Base-by-base conservation (phyloP, 78 protist genomes). In the Dictyostelium purpureum region DNA sequence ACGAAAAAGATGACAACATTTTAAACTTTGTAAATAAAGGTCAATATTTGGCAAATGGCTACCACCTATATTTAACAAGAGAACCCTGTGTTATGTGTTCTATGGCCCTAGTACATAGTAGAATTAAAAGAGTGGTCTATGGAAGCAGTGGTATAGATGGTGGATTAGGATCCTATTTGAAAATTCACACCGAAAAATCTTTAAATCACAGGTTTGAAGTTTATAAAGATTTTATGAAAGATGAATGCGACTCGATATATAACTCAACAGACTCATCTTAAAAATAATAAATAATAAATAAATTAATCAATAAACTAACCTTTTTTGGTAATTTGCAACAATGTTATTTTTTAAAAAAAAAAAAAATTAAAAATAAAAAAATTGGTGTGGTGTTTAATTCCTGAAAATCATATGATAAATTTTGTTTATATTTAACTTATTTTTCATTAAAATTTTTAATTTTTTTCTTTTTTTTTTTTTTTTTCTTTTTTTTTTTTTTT, bases 141-240 rank as follows among this genome's bases (percentile, higher is more conserved):
- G 91, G 91, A 1, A 10, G 54, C 4, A 31, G 19, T 24, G 28
- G 47, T 14, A 69, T 37, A 5, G 91, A 43, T 31, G 91, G 91
- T 57, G 91, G 91, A 0, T 45, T 85, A 6, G 91, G 91, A 5
- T 26, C 74, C 0, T 35, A 31, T 33, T 12, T 85, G 10, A 85
- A 59, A 73, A 73, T 85, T 31, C 91, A 85, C 52, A 85, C 91
- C 4, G 54, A 57, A 57, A 85, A 85, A 73, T 85, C 91, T 0
- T 37, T 85, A 11, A 85, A 85, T 57, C 91, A 85, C 28, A 12
- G 61, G 31, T 85, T 85, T 33, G 80, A 85, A 38, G 91, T 85
- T 4, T 85, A 85, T 38, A 51, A 45, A 40, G 75, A 69, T 54
- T 24, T 85, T 42, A 28, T 73, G 51, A 35, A 70, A 40, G 33